phyloP scores from a whole-genome alignment of 192 early-diverging fungal species.

The Funneliformis mosseae region DNA sequence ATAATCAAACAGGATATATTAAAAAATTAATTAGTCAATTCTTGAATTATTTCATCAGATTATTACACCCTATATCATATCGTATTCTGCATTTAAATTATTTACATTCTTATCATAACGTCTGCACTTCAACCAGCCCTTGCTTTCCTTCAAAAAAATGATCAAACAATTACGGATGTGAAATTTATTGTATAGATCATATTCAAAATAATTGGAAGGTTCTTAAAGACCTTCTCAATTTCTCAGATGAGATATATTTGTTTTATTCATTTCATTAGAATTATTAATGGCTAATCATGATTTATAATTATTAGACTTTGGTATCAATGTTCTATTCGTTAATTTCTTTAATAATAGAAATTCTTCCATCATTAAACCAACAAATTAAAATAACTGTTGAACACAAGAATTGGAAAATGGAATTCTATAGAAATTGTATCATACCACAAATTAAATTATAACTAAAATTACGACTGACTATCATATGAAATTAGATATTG shows the following conservation, averaged over 20 bases:
- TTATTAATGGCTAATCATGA: not conserved
- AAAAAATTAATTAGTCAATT: not conserved
- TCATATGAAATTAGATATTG: not conserved
- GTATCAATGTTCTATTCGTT: constrained; percentile 23
- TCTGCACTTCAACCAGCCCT: not conserved
- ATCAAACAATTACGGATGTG: not conserved
- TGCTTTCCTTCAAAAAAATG: not conserved
- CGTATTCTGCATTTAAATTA: not conserved
- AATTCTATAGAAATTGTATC: constrained; percentile 12
- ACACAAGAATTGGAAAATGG: constrained; percentile 18
- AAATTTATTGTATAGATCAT: constrained; percentile 9
- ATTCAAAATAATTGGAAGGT: constrained; percentile 31
- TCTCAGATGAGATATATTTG: not conserved
- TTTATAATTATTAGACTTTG: constrained; percentile 6
- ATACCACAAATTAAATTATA: constrained; percentile 6
- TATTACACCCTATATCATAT: constrained; percentile 23
- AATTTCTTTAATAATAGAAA: not conserved
- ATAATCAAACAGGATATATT: constrained; percentile 25
- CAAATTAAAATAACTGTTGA: not conserved
- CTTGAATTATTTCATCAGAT: not conserved
- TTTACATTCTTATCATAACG: not conserved
- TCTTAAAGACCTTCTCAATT: constrained; percentile 18
- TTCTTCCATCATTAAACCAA: not conserved
- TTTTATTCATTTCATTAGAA: not conserved
- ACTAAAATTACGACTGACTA: not conserved